Base-by-base conservation (phyloP, 805 yeast genomes). In the Crinitomyces ghanaensis region DNA sequence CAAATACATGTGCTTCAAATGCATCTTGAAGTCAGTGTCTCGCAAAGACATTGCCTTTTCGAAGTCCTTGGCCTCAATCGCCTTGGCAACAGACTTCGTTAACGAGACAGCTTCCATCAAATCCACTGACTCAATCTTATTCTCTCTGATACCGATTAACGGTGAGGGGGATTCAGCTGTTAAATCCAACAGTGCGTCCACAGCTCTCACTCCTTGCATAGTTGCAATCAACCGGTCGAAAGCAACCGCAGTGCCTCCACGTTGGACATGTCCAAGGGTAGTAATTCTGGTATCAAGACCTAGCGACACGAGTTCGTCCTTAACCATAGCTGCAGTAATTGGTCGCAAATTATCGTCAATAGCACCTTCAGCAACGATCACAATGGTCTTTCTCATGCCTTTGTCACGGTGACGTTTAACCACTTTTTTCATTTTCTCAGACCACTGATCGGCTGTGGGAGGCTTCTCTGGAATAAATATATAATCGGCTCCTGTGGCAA, bases 181-280 rank as follows among this genome's bases (percentile, higher is more conserved):
- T 35, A 79, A 65, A 34, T 79, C 85, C 47, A 91, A 65, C 13
- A 91, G 88, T 2, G 97, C 97, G 40, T 79, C 77, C 14, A 91
- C 93, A 6, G 98, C 97, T 49, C 85, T 97, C 26, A 88, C 95
- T 59, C 97, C 98, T 65, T 91, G 98, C 46, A 88, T 57, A 12
- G 98, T 88, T 25, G 96, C 95, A 48, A 91, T 61, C 53, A 79
- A 59, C 54, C 98, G 73, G 57, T 91, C 98, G 49, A 70, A 83
- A 2, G 97, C 96, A 35, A 86, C 95, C 16, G 98, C 96, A 29
- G 94, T 73, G 59, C 98, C 98, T 63, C 98, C 98, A 62, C 98
- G 74, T 66, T 91, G 98, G 35, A 91, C 96, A 57, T 91, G 98
- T 35, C 98, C 98, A 48, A 91, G 66, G 8, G 93, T 83, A 26